Conservation (phyloP, 1,284 basidiomycete species). For the Ustilago bromivora region DNA sequence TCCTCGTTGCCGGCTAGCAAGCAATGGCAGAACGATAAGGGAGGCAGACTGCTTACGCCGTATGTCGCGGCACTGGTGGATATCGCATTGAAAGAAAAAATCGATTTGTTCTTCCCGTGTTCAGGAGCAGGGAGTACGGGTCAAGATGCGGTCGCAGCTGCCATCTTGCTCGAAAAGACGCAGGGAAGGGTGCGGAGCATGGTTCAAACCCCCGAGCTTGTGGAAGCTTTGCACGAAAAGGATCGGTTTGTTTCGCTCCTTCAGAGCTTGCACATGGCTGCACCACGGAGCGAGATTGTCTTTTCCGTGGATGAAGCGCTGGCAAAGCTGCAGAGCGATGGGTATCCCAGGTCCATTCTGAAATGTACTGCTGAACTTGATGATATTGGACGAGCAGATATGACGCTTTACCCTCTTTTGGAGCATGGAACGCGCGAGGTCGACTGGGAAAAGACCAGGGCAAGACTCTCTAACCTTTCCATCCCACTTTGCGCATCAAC, state of each 20-base stretch:
- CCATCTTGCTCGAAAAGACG: constrained; percentile 61
- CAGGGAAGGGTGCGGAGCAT: constrained; percentile 62
- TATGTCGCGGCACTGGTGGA: constrained; percentile 67
- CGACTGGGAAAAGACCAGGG: constrained; percentile 50
- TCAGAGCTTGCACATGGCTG: constrained; percentile 67
- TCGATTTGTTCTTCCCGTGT: constrained; percentile 70
- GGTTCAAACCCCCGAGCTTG: constrained; percentile 70
- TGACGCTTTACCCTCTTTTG: constrained; percentile 70
- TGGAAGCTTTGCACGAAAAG: constrained; percentile 71
- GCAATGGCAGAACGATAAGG: constrained; percentile 5
- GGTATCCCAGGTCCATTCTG: constrained; percentile 55
- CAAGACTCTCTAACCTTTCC: constrained; percentile 34
- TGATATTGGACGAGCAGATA: constrained; percentile 70
- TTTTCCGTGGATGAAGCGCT: constrained; percentile 68
- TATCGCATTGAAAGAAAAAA: constrained; percentile 66
- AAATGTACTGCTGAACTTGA: constrained; percentile 70
- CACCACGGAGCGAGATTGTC: constrained; percentile 69
- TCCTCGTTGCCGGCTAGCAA: constrained; percentile 17
- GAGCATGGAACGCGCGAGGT: constrained; percentile 11
- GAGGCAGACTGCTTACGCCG: constrained; percentile 25
- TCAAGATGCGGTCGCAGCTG: constrained; percentile 70
- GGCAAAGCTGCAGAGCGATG: constrained; percentile 53
- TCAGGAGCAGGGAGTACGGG: constrained; percentile 71
- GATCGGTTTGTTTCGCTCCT: constrained; percentile 68
- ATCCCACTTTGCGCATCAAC: constrained; percentile 55